A percentile compares a stretch with the other conserved stretches of the same genome.
Conservation (phyloP, 257 asterid genomes). For the Nicotiana tomentosiformis region DNA sequence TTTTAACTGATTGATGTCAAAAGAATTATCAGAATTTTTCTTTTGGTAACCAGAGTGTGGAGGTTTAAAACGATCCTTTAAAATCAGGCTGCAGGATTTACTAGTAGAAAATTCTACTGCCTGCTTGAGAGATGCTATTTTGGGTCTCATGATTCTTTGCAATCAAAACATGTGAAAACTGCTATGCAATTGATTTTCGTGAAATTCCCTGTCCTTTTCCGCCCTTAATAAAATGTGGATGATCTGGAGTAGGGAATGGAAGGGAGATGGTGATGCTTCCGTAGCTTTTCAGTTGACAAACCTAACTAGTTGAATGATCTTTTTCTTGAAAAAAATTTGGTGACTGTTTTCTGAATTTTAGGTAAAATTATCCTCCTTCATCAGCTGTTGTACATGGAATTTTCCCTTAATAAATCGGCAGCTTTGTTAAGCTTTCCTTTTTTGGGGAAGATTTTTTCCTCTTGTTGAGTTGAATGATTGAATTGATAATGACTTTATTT, state of each 20-base stretch:
- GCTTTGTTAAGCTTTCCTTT: not conserved
- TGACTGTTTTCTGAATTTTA: not conserved
- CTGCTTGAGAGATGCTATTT: not conserved
- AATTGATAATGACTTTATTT: not conserved
- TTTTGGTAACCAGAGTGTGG: not conserved
- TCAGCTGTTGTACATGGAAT: not conserved
- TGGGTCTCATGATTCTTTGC: not conserved
- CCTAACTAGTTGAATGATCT: not conserved
- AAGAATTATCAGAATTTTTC: not conserved
- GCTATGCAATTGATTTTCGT: not conserved
- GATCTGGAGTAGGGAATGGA: not conserved
- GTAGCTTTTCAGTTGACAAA: not conserved
- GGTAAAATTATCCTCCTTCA: not conserved
- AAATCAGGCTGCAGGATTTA: not conserved
- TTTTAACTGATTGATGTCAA: not conserved
- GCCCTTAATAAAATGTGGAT: not conserved
- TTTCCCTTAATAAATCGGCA: not conserved
- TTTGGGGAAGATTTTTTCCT: not conserved
- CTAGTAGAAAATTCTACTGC: not conserved
- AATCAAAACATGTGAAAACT: not conserved
- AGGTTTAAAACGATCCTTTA: not conserved
- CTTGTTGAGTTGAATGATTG: not conserved
- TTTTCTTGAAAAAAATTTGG: not conserved
- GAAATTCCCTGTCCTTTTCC: not conserved
- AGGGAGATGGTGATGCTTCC: not conserved